Evolutionary conservation across 768 basidiomycete genomes (phyloP).

Genomic region (Strobilomyces confusus): DNA sequence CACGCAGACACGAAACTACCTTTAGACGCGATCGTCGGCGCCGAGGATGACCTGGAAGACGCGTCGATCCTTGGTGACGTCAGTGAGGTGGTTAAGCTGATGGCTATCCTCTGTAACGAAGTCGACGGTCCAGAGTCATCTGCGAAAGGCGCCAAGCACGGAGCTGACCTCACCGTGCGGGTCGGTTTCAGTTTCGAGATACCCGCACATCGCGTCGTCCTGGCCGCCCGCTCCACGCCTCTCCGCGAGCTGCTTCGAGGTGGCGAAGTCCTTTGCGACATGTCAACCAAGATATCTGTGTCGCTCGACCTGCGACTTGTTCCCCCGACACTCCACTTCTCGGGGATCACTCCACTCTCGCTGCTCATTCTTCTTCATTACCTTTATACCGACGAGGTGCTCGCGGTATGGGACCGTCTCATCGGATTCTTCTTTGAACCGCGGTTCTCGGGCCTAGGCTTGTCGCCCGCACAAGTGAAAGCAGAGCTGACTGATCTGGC

Average conservation of each 20-base stretch:
- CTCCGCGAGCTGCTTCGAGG: conserved; percentile 44
- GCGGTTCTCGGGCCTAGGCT: conserved; percentile 37
- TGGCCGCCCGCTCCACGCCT: conserved; percentile 53
- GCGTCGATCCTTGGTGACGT: conserved; percentile 35
- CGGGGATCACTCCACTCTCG: conserved; percentile 59
- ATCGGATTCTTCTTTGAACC: conserved; percentile 43
- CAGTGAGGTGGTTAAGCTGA: conserved; percentile 26
- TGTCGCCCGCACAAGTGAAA: conserved; percentile 50
- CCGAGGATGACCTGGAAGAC: conserved; percentile 40
- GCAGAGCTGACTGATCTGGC: conserved; percentile 60
- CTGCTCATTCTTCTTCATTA: conserved; percentile 76
- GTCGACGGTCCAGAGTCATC: neutral
- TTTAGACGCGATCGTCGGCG: conserved; percentile 2
- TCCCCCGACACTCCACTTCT: conserved; percentile 31
- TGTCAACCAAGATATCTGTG: conserved; percentile 30
- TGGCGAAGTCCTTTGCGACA: conserved; percentile 24
- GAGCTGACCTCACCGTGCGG: conserved; percentile 61
- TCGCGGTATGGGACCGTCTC: conserved; percentile 82
- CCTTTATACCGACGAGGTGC: conserved; percentile 81
- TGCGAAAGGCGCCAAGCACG: conserved; percentile 35
- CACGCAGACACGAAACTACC: neutral
- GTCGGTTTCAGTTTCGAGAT: conserved; percentile 43
- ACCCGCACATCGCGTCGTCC: conserved; percentile 63
- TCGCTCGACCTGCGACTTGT: conserved; percentile 14
- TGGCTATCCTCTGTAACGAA: conserved; percentile 6